These are phyloP conservation scores for Apiotrichum mycotoxinovorans DNA, from an alignment of 1,284 basidiomycete species.

Conservation along the genomic window DNA sequence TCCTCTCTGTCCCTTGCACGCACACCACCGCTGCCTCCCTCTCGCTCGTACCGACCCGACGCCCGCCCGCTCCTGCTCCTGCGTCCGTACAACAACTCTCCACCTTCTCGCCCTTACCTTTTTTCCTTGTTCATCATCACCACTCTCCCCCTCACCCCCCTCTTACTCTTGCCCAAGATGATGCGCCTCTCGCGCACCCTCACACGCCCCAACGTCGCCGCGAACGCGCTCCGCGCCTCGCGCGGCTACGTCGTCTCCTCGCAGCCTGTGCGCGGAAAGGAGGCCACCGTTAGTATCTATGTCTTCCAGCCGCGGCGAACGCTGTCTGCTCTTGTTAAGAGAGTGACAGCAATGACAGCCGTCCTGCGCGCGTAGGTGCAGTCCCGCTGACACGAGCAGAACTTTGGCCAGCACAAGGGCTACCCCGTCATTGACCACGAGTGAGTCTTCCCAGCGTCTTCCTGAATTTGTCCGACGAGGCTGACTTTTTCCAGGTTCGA, in stretches of 20 bases:
- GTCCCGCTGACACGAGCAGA: conserved; percentile 35
- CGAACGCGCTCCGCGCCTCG: conserved; percentile 16
- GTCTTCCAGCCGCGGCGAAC: too few relatives aligned
- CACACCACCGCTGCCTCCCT: conserved; percentile 5
- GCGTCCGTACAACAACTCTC: neutral
- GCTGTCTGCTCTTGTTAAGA: too few relatives aligned
- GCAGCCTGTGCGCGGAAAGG: conserved; percentile 43
- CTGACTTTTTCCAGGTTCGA: conserved; percentile 64
- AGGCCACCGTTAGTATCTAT: conserved; percentile 40
- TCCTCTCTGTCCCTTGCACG: neutral
- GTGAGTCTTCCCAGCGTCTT: conserved; percentile 19
- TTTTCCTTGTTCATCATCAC: conserved; percentile 13
- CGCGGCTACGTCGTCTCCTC: conserved; percentile 43
- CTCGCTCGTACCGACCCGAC: neutral
- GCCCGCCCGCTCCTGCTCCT: too few relatives aligned
- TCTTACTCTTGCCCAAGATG: conserved; percentile 19
- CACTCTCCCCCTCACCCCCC: conserved; percentile 6
- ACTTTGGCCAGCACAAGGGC: conserved; percentile 49
- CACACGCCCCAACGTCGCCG: conserved; percentile 15
- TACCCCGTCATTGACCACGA: conserved; percentile 95
- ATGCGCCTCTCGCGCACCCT: conserved; percentile 31
- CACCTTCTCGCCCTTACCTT: conserved; percentile 2
- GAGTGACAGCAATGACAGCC: too few relatives aligned
- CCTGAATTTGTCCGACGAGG: neutral
- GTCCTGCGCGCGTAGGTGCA: too few relatives aligned